Base-by-base conservation (phyloP, 441 rosid genomes). In the Dalechampia spathulata region DNA sequence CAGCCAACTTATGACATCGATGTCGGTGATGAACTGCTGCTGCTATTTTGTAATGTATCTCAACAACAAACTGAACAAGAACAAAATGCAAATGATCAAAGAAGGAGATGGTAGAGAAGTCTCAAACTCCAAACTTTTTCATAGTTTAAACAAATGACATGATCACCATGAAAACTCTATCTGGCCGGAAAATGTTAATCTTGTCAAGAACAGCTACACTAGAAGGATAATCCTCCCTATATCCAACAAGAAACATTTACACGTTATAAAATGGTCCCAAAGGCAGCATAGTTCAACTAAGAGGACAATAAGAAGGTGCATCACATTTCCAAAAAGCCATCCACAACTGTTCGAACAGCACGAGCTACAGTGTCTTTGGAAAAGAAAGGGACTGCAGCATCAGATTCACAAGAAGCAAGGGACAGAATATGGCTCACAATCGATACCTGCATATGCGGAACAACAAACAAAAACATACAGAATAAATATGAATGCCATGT, bases 121-220 rank as follows among this genome's bases (percentile, higher is more conserved):
- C 40, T 64, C 19, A 40, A 46, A 57, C 57, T 28, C 26, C 20
- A 69, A 65, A n/a, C 50, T 15, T 7, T 7, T 10, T 43, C 22
- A 63, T 5, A 38, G n/a, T n/a, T n/a, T n/a, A 26, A 41, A 30
- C 11, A 72, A 57, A 61, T 52, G 48, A 61, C 53, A 66, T 51
- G 36, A 41, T 73, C 71, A 94, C 99, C 98, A 84, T 90, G 78
- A 90, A 94, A 66, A 81, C 96, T 73, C 98, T 87, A 73, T 94
- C 98, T 2, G 94, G 82, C 58, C 96, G 98, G 67, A 94, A 90
- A 67, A 94, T 77, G 60, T 90, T 90, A 37, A 94, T 83, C 76
- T 75, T 86, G 71, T 94, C 98, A 43, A 82, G 47, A 60, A 94
- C 80, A 44, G 76, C 84, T 61, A 51, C 69, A 70, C 64, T 73